Conservation (phyloP, 1,139 yeast species). For the Pneumocystis murina region DNA sequence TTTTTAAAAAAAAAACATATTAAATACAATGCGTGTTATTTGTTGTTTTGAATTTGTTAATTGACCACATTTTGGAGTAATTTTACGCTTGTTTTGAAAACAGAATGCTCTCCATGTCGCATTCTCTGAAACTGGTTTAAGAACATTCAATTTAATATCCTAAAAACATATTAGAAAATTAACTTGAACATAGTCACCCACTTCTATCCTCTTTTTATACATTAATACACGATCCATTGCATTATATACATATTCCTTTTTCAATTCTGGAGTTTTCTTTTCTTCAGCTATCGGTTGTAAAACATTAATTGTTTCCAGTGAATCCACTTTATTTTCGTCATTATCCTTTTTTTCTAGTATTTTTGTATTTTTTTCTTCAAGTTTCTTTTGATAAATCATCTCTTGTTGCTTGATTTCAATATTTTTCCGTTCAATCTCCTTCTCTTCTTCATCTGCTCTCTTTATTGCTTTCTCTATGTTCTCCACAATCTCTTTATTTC, state of each 20-base stretch:
- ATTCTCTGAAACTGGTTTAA: slow-evolving; percentile 29
- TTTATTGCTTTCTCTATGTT: slow-evolving; percentile 3
- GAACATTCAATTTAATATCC: slow-evolving; percentile 35
- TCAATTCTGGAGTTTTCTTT: slow-evolving; percentile 9
- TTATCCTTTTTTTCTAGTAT: slow-evolving; percentile 1
- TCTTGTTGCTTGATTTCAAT: slow-evolving; percentile 7
- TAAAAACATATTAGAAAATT: slow-evolving; percentile 22
- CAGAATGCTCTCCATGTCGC: slow-evolving; percentile 30
- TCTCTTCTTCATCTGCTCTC: slow-evolving; percentile 8
- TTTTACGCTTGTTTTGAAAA: slow-evolving; percentile 44
- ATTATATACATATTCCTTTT: slow-evolving; percentile 17
- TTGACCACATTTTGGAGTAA: slow-evolving; percentile 86
- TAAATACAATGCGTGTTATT: slow-evolving; percentile 30
- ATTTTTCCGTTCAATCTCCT: neutral
- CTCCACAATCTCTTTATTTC: neutral
- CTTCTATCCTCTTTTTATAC: slow-evolving; percentile 13
- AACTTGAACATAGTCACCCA: slow-evolving; percentile 16
- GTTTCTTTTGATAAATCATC: slow-evolving; percentile 15
- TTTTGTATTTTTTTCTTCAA: slow-evolving; percentile 9
- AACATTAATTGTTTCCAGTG: neutral
- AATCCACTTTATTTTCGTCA: slow-evolving; percentile 4
- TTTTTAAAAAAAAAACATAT: neutral
- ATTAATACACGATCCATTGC: slow-evolving; percentile 15
- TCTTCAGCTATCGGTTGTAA: slow-evolving; percentile 6
- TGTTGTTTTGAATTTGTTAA: slow-evolving; percentile 58